Percentiles rank a stretch among this genome's conserved stretches.
These are phyloP conservation scores for Sesbania bispinosa DNA, from an alignment of 306 rosid genomes.

Conservation along the genomic window DNA sequence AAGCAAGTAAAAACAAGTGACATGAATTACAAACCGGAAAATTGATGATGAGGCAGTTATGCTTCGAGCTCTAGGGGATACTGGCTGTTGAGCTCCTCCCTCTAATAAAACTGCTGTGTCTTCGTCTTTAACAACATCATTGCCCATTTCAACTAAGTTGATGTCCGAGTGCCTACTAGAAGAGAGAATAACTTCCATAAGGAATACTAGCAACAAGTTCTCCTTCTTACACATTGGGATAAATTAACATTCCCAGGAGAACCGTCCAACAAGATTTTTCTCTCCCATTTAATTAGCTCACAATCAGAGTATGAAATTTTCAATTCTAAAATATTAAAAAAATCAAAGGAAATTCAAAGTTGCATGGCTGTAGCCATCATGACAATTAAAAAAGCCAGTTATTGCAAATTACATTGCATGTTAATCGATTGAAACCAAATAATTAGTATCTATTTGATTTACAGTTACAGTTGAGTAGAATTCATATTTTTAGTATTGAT, in stretches of 20 bases:
- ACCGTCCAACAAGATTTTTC: background rate
- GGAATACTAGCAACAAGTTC: slow-evolving; percentile 12
- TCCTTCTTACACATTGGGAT: background rate
- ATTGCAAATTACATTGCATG: too few relatives aligned
- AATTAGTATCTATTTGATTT: too few relatives aligned
- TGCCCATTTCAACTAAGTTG: slow-evolving; percentile 57
- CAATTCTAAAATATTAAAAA: too few relatives aligned
- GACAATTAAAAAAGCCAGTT: too few relatives aligned
- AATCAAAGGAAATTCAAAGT: too few relatives aligned
- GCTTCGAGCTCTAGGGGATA: slow-evolving; percentile 60
- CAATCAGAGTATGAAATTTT: too few relatives aligned
- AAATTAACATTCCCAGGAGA: background rate
- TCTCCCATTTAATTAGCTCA: too few relatives aligned
- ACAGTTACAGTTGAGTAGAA: too few relatives aligned
- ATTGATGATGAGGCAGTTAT: slow-evolving; percentile 44
- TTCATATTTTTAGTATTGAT: too few relatives aligned
- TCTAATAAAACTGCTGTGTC: slow-evolving; percentile 68
- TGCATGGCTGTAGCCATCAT: too few relatives aligned
- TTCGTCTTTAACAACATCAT: slow-evolving; percentile 59
- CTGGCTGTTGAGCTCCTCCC: slow-evolving; percentile 59
- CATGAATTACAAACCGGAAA: slow-evolving; percentile 46
- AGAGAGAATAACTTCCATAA: slow-evolving; percentile 21
- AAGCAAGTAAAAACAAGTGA: slow-evolving; percentile 16
- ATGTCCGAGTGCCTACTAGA: slow-evolving; percentile 71
- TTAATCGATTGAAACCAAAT: too few relatives aligned